Evolutionary conservation across 129 eudicot species (phyloP), one percentile per base, ranked within the genome.

Genomic region (Cynara cardunculus): DNA sequence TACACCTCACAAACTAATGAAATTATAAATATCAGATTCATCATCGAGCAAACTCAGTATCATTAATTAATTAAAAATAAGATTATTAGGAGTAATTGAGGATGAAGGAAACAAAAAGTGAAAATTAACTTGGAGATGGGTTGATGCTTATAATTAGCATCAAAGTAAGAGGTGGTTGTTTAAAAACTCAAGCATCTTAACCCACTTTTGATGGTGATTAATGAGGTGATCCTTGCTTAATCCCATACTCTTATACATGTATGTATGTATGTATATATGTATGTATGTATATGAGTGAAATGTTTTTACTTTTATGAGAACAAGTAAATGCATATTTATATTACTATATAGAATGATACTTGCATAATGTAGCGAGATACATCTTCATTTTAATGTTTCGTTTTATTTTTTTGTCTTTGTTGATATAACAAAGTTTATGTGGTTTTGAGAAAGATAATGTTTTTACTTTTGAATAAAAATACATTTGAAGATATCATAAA

Each of bases 151-250:
- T 71, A 64, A 64, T 67, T 73, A 72, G 77, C 69, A 18, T 21
- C 81, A 77, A 85, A 67, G 85, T 80, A 71, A 85, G 75, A 31
- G 77, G 61, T 72, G 75, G n/a, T 75, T 53, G 73, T 80, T 75
- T 30, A 61, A 22, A 56, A 70, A 71, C 72, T 75, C 78, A 25
- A 75, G 76, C 62, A 71, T 65, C 56, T 71, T 77, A 56, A 64
- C 84, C 88, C 35, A 85, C 88, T 66, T 80, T 81, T 46, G 81
- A 82, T 73, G 35, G 85, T 82, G 83, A 81, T 72, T 9, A 79
- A 79, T 65, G 65, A 68, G 68, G 72, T 72, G 82, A 66, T 79
- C 72, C 25, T 84, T 78, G 78, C 82, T 77, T 78, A 79, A 61
- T 71, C 82, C 27, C 83, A 77, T 78, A 4, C 49, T 70, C 37